Base-by-base conservation (phyloP, 805 yeast genomes). In the Sugiyamaella lignohabitans region DNA sequence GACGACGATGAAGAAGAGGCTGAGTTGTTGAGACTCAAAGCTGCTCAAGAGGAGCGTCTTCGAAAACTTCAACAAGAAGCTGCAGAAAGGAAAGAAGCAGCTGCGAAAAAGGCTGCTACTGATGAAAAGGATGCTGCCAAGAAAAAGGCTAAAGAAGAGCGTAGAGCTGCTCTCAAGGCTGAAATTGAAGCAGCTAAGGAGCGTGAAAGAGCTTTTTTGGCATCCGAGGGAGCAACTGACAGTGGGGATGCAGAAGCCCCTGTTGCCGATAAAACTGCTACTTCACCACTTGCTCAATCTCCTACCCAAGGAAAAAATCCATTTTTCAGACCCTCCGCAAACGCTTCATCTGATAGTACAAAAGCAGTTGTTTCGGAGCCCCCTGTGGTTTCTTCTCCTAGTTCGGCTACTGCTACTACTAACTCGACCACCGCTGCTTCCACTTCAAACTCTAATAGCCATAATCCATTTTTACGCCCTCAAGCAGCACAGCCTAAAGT, bases 1-100 rank as follows among this genome's bases (percentile, higher is more conserved):
- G 46, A 42, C 5, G 70, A 67, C 37, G 66, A 62, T 21, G 63
- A 55, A 22, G 62, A 55, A 27, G 71, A 59, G 29, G 69, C 65
- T 19, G 75, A 70, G 46, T 55, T 58, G 42, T 21, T 57, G 36
- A 45, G 48, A n/a, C 54, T 51, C 20, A 52, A 53, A 45, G 50
- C 50, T 3, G 47, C 42, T 18, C 58, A 55, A 29, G 55, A 58
- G 32, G 60, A 53, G 30, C 54, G 60, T 23, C 37, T 57, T 19
- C 46, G 42, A 39, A 45, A 51, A 40, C 53, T 53, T 16, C 55
- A 56, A 38, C 47, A 47, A 24, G 53, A 55, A 14, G 46, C 54
- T 14, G 35, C 42, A 23, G 40, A 48, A 40, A 38, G 45, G 10
- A 40, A 51, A 38, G 43, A 22, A 30, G 20, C 42, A 27, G 52